Base-by-base conservation (phyloP, 306 rosid species). In the Begonia masoniana region DNA sequence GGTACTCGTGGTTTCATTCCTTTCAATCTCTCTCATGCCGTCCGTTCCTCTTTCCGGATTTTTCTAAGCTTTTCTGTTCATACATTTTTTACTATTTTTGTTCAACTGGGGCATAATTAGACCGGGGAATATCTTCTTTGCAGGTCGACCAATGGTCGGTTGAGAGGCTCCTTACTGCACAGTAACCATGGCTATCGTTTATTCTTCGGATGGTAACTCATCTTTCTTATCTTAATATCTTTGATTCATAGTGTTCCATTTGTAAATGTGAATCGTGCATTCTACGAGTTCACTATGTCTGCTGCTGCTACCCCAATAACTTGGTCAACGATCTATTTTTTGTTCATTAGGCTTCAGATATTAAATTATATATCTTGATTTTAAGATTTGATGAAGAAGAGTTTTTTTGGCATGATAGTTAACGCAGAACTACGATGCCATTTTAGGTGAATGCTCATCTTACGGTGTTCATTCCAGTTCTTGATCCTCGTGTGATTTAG, bases 121-220 rank as follows among this genome's bases (percentile, higher is more conserved):
- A 5, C 39, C 39, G 7, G 16, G 68, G 59, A 48, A 68, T 64
- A 65, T 62, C 56, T 61, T 52, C 39, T 56, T 68, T 68, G 54
- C 83, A 89, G 94, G 69, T 65, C 71, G 52, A 15, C 35, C 53
- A 15, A 72, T 61, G 69, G 51, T 59, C 39, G 9, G 39, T 63
- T 58, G 68, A 64, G 59, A 26, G 56, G 65, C 73, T 82, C 62
- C 60, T 71, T 72, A 39, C 23, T 53, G 49, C 69, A 80, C 62
- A 48, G 41, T 57, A 60, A 51, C 71, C 61, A 71, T 79, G 82
- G 68, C 87, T 55, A 41, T 76, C 26, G 92, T 85, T 83, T 91
- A 85, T 51, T 71, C 96, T 72, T 52, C 50, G 15, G 80, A 78
- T 54, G 95, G 95, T 89, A 75, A 67, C 58, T 35, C 21, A 15